Evolutionary conservation across 1,284 basidiomycete genomes (phyloP).

Genomic region (Meira nashicola): DNA sequence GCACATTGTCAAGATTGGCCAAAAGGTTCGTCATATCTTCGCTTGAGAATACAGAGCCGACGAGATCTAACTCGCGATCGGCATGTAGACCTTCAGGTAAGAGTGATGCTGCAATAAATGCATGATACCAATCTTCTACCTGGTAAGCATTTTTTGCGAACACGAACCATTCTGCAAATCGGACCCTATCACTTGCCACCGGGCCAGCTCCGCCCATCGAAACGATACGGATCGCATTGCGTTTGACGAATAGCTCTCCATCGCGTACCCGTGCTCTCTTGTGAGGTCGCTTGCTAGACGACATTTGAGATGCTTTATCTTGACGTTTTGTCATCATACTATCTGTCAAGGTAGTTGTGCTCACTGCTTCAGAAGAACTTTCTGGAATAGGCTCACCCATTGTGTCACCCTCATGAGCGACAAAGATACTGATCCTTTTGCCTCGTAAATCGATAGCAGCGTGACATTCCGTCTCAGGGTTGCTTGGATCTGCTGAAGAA

Average conservation of each 20-base stretch:
- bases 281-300: constrained; percentile 21
- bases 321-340: not conserved
- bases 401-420: constrained; percentile 37
- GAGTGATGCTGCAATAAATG: constrained; percentile 71
- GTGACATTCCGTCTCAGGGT: constrained; percentile 40
- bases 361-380: constrained; percentile 7
- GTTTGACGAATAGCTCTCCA: constrained; percentile 48
- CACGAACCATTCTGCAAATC: constrained; percentile 44
- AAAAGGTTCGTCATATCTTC: constrained; percentile 80
- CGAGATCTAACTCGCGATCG: constrained; percentile 8
- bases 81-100: constrained; percentile 45
- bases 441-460: constrained; percentile 47
- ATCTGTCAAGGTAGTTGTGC: constrained; percentile 7
- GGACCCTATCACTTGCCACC: not conserved
- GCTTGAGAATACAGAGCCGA: constrained; percentile 64
- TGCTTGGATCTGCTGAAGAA: constrained; percentile 37
- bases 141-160: constrained; percentile 44
- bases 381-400: constrained; percentile 34
- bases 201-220: not conserved
- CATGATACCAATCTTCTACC: constrained; percentile 85
- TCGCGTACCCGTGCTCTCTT: constrained; percentile 31
- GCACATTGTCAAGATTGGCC: constrained; percentile 77
- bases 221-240: constrained; percentile 47
- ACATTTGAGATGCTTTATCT: not conserved
- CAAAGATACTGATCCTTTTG: constrained; percentile 46